Evolutionary conservation across 2,329 filamentous ascomycete genomes (phyloP), one percentile per base, ranked within the genome.

Genomic region (Blastomyces emzantsi): DNA sequence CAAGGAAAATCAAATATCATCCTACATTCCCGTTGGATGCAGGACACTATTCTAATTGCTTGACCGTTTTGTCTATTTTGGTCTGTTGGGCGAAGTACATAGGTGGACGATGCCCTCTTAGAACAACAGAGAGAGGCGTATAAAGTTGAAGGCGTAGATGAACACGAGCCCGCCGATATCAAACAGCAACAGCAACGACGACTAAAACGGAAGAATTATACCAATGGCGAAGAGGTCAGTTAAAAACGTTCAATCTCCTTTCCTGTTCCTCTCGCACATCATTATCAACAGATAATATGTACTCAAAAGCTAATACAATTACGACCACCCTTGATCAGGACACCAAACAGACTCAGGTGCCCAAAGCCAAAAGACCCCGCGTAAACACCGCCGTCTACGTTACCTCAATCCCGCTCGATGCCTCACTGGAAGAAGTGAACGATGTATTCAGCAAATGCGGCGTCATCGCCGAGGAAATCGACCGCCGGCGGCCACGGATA

Each of bases 371-470:
- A 69, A 80, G 78, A 67, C 72, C 73, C 39, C 77, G 77, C 63
- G 81, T 92, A 69, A 97, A 97, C 74, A 96, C 90, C 6, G 93
- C 93, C 52, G 85, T 99, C 67, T 99, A 93, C 78, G 89, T 97
- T 58, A 96, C 92, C 4, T 90, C 90, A 15, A 83, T 99, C 3
- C 95, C 94, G 0, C 76, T 81, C 49, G 90, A 97, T 74, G 88
- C 86, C 54, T 90, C 88, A 0, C 80, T 88, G 52, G 85, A 89
- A 39, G 94, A 99, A 78, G 86, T 99, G 19, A 83, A 89, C 68
- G 85, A 91, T 30, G 81, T 90, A 36, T 99, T 99, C 79, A 90
- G 87, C 59, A 93, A 90, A 74, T 95, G 85, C 71, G 92, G 92
- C 65, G 89, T 97, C 68, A 92, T 99, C 67, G 91, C 93, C 59